Percentiles rank a stretch among this genome's conserved stretches.
These are phyloP conservation scores for Aphanomyces euteiches DNA, from an alignment of 352 stramenopile genomes.

Conservation along the genomic window DNA sequence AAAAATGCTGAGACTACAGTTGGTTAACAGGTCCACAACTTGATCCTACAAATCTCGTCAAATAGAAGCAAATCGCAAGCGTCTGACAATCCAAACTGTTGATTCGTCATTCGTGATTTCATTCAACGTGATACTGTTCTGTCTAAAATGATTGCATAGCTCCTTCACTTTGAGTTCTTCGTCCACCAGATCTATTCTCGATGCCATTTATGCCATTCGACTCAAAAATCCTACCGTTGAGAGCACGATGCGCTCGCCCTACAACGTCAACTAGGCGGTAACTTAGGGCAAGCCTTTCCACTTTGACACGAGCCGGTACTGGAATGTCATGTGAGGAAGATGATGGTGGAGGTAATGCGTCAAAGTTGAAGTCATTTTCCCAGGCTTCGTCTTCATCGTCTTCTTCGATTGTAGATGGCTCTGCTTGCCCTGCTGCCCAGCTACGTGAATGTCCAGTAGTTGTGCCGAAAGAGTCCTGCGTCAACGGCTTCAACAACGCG, in stretches of 20 bases:
- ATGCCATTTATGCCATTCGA: neutral
- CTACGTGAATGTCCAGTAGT: conserved; percentile 1
- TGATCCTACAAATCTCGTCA: conserved; percentile 6
- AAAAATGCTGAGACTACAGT: neutral
- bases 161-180: conserved; percentile 12
- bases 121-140: neutral
- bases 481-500: neutral
- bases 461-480: neutral
- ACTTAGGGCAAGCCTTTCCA: conserved; percentile 21
- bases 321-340: neutral
- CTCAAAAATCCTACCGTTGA: conserved; percentile 18
- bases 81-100: too few species aligned
- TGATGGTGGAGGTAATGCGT: conserved; percentile 7
- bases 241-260: neutral
- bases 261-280: conserved; percentile 27
- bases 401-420: neutral
- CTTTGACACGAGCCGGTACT: conserved; percentile 3
- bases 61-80: neutral
- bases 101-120: too few species aligned
- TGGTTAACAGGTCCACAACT: neutral
- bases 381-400: conserved; percentile 23
- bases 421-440: neutral
- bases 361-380: conserved; percentile 32
- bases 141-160: conserved; percentile 1
- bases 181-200: conserved; percentile 15